Evolutionary conservation across 768 basidiomycete species (phyloP).

Genomic region (Boletus sensibilis): DNA sequence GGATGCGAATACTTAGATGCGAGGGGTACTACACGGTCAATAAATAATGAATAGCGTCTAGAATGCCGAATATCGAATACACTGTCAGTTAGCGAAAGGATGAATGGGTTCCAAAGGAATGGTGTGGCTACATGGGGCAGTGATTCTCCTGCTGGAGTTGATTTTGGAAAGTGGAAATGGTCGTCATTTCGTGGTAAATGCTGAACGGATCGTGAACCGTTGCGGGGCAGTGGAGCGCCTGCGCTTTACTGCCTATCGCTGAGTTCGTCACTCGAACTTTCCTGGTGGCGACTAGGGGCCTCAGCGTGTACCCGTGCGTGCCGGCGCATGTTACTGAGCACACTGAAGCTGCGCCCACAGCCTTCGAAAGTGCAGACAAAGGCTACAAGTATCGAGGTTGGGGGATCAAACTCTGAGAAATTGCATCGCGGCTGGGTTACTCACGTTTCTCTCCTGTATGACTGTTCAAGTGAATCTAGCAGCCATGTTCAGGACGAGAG

Average conservation of each 20-base stretch:
- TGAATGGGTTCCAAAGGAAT: slow-evolving; percentile 7
- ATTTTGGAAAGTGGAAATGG: not conserved
- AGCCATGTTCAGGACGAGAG: slow-evolving; percentile 8
- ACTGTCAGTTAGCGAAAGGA: slow-evolving; percentile 3
- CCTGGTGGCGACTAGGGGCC: slow-evolving; percentile 33
- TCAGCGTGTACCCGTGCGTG: slow-evolving; percentile 72
- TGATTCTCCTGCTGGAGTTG: not conserved
- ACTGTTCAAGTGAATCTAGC: slow-evolving; percentile 78
- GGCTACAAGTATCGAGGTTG: slow-evolving; percentile 41
- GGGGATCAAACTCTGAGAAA: slow-evolving; percentile 15
- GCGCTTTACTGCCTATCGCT: slow-evolving; percentile 36
- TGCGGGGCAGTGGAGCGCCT: slow-evolving; percentile 11
- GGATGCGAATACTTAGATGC: slow-evolving; percentile 19
- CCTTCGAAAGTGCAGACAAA: slow-evolving; percentile 72
- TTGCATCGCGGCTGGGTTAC: slow-evolving; percentile 24
- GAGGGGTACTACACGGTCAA: slow-evolving; percentile 17
- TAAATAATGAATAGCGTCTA: slow-evolving; percentile 9
- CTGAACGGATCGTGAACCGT: slow-evolving; percentile 9
- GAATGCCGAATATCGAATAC: slow-evolving; percentile 20
- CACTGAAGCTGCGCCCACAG: slow-evolving; percentile 81
- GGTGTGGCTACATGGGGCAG: slow-evolving; percentile 11
- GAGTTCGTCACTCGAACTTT: slow-evolving; percentile 46
- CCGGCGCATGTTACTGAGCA: slow-evolving; percentile 86
- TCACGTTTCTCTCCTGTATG: slow-evolving; percentile 85
- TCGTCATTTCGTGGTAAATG: slow-evolving; percentile 1